Evolutionary conservation across 495 filamentous ascomycete genomes (phyloP).

Genomic region (Daldinia decipiens): DNA sequence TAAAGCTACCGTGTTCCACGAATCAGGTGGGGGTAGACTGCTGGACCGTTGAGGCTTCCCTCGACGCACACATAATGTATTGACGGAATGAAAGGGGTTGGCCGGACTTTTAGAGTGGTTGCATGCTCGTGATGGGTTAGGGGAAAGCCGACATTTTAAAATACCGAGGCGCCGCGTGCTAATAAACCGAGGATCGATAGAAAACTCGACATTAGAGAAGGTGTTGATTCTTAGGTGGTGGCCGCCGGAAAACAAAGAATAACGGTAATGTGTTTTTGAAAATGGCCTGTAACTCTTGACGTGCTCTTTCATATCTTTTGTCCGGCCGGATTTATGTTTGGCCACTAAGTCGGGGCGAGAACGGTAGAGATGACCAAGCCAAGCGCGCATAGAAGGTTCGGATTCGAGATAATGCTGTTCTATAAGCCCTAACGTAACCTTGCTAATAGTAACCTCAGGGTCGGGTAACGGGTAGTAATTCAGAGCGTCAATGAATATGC

Average conservation of each 20-base stretch:
- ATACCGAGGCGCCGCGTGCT: constrained; percentile 1
- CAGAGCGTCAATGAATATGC: background rate
- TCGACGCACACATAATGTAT: constrained; percentile 2
- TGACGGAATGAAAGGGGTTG: background rate
- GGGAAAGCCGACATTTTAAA: background rate
- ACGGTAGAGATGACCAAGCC: constrained; percentile 24
- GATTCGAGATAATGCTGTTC: constrained; percentile 50
- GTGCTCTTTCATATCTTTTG: constrained; percentile 36
- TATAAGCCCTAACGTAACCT: constrained; percentile 42
- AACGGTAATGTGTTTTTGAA: constrained; percentile 16
- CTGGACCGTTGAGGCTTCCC: constrained; percentile 27
- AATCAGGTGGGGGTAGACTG: constrained; percentile 43
- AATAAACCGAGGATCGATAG: constrained; percentile 34
- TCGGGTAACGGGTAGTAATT: background rate
- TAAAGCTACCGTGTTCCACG: constrained; percentile 33
- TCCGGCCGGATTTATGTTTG: constrained; percentile 24
- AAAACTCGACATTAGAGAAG: constrained; percentile 15
- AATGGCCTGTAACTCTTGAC: constrained; percentile 19
- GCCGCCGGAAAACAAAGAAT: constrained; percentile 40
- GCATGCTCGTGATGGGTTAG: background rate
- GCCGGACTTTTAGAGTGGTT: background rate
- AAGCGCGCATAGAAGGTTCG: constrained; percentile 40
- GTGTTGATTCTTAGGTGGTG: constrained; percentile 26
- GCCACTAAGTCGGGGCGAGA: background rate
- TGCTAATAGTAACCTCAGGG: constrained; percentile 7